A percentile compares a stretch with the other conserved stretches of the same genome.
Conservation (phyloP, 2,329 filamentous ascomycete genomes). For the Amylocarpus encephaloides region DNA sequence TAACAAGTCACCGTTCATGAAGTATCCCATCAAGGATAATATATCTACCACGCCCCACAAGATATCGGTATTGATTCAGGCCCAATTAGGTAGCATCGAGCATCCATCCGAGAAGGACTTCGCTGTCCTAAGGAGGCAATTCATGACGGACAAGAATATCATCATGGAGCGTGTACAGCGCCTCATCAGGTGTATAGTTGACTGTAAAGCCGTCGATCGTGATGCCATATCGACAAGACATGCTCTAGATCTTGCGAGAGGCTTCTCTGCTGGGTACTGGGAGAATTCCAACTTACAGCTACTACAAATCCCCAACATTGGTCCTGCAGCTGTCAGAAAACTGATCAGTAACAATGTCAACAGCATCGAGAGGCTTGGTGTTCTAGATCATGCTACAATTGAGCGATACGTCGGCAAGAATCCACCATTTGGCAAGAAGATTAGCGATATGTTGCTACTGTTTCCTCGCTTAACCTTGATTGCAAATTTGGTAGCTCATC, state of each 20-base stretch:
- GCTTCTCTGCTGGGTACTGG: constrained; percentile 66
- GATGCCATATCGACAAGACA: constrained; percentile 64
- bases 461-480: constrained; percentile 58
- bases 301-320: constrained; percentile 75
- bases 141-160: constrained; percentile 52
- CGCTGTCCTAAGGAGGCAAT: constrained; percentile 47
- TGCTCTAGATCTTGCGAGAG: constrained; percentile 71
- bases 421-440: constrained; percentile 71
- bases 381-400: constrained; percentile 62
- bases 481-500: constrained; percentile 30
- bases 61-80: constrained; percentile 70
- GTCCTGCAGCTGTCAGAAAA: constrained; percentile 67
- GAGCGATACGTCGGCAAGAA: constrained; percentile 73
- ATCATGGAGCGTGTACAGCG: constrained; percentile 66
- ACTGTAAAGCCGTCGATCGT: constrained; percentile 53
- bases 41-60: constrained; percentile 65
- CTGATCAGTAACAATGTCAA: constrained; percentile 64
- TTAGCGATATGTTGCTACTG: constrained; percentile 55
- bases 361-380: constrained; percentile 63
- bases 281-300: constrained; percentile 76
- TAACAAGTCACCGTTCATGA: constrained; percentile 62
- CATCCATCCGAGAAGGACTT: constrained; percentile 52
- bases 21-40: constrained; percentile 64
- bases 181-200: constrained; percentile 67
- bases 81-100: constrained; percentile 62